phyloP scores from a whole-genome alignment of 495 filamentous ascomycete genomes.

The Paragyromitra xinjiangensis region DNA sequence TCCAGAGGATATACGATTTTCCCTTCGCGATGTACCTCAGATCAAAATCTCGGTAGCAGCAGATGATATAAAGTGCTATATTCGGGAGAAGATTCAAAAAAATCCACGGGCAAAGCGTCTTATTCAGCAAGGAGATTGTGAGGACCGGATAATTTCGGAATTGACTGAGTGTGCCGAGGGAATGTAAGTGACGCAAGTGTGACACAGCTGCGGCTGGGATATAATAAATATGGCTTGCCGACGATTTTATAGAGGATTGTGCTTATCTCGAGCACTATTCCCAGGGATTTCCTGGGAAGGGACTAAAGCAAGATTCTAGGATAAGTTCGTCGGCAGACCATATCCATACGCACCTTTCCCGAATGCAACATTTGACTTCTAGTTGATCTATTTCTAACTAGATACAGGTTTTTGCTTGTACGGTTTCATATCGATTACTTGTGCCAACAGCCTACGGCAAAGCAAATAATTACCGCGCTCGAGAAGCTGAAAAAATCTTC shows the following conservation, averaged over 20 bases:
- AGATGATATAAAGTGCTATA: slow-evolving; percentile 28
- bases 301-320: neutral
- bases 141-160: slow-evolving; percentile 25
- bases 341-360: neutral
- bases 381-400: neutral
- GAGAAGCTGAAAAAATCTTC: slow-evolving; percentile 11
- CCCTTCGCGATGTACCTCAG: slow-evolving; percentile 7
- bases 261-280: neutral
- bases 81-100: slow-evolving; percentile 8
- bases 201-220: too few relatives aligned
- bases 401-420: slow-evolving; percentile 37
- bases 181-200: slow-evolving; percentile 23
- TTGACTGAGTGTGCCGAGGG: slow-evolving; percentile 19
- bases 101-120: slow-evolving; percentile 12
- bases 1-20: slow-evolving; percentile 17
- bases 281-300: neutral
- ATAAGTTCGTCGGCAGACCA: neutral
- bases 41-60: slow-evolving; percentile 17
- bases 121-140: neutral
- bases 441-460: slow-evolving; percentile 18
- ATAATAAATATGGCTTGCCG: neutral
- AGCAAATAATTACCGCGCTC: slow-evolving; percentile 16
- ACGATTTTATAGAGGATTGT: neutral
- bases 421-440: slow-evolving; percentile 36
- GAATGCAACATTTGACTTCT: neutral